phyloP scores from a whole-genome alignment of 202 grass and related monocot genomes.

The Thinopyrum obtusiflorum region DNA sequence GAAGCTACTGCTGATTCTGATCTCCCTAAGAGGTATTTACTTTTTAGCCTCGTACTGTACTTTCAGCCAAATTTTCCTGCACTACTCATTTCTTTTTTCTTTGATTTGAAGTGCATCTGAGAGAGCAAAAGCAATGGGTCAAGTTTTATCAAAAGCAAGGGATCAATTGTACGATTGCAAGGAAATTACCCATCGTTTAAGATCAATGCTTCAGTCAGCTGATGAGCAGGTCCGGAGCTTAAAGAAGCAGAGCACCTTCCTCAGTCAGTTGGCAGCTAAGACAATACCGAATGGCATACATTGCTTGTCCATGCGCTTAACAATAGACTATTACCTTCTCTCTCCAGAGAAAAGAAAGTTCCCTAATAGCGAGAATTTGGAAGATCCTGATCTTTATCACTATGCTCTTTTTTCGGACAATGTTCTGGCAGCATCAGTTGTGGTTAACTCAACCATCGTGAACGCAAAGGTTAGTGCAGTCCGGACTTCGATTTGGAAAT shows the following conservation, averaged over 20 bases:
- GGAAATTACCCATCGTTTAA: slow-evolving; percentile 11
- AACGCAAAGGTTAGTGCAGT: slow-evolving; percentile 20
- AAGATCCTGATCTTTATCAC: slow-evolving; percentile 25
- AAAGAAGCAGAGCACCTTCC: slow-evolving; percentile 28
- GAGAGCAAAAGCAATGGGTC: slow-evolving; percentile 14
- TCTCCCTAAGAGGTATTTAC: slow-evolving; percentile 54
- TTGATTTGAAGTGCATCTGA: slow-evolving; percentile 23
- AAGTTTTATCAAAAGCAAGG: slow-evolving; percentile 17
- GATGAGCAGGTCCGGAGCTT: slow-evolving; percentile 25
- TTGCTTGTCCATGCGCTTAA: slow-evolving; percentile 28
- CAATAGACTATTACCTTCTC: slow-evolving; percentile 22
- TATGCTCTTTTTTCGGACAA: slow-evolving; percentile 26
- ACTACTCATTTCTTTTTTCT: slow-evolving; percentile 12
- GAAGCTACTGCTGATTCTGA: slow-evolving; percentile 72
- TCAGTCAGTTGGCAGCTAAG: slow-evolving; percentile 26
- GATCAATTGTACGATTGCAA: slow-evolving; percentile 10
- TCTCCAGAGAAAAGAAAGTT: slow-evolving; percentile 23
- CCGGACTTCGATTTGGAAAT: background rate
- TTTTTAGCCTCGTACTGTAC: background rate
- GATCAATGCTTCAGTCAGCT: slow-evolving; percentile 22
- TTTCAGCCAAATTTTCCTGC: slow-evolving; percentile 14
- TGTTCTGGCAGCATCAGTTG: slow-evolving; percentile 29
- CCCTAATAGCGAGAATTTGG: slow-evolving; percentile 17
- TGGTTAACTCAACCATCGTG: slow-evolving; percentile 12
- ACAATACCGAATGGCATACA: slow-evolving; percentile 27